A percentile compares a stretch with the other conserved stretches of the same genome.
These are phyloP conservation scores for Nitzschia inconspicua DNA, from an alignment of 108 stramenopile species.

Conservation along the genomic window DNA sequence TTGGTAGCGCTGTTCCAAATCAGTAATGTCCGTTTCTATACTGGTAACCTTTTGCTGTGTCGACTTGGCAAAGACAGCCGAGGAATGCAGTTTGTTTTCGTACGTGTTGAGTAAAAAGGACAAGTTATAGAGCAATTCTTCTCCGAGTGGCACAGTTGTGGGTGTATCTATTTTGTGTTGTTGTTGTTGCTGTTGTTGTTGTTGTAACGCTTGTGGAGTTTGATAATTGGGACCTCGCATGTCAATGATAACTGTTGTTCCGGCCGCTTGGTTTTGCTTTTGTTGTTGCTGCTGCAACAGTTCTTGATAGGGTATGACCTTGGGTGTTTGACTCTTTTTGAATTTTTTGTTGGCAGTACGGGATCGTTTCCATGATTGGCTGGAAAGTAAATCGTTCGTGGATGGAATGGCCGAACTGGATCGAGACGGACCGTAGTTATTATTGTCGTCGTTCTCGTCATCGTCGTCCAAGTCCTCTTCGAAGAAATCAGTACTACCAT, in stretches of 20 bases:
- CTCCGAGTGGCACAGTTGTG: conserved; percentile 50
- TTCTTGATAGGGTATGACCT: conserved; percentile 64
- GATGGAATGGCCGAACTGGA: conserved; percentile 56
- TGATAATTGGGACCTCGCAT: conserved; percentile 74
- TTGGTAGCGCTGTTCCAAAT: conserved; percentile 34
- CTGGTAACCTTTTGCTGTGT: conserved; percentile 46
- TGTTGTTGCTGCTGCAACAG: conserved; percentile 34
- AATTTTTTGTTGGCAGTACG: conserved; percentile 22
- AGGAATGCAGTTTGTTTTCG: conserved; percentile 73
- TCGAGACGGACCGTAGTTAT: background rate
- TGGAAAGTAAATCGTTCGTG: conserved; percentile 50
- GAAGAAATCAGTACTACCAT: conserved; percentile 1
- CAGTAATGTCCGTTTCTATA: conserved; percentile 45
- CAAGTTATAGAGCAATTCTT: conserved; percentile 85
- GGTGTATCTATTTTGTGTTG: background rate
- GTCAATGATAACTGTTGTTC: conserved; percentile 78
- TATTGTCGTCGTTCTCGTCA: conserved; percentile 13
- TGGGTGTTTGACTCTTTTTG: conserved; percentile 34
- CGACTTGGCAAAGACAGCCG: conserved; percentile 51
- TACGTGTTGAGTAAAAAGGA: conserved; percentile 66
- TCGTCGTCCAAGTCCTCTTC: conserved; percentile 7
- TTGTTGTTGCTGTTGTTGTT: background rate
- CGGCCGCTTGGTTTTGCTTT: conserved; percentile 10
- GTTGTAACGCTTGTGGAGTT: background rate
- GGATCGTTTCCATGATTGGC: conserved; percentile 36